Evolutionary conservation across 768 basidiomycete genomes (phyloP).

Genomic region (Goffeauzyma gilvescens): DNA sequence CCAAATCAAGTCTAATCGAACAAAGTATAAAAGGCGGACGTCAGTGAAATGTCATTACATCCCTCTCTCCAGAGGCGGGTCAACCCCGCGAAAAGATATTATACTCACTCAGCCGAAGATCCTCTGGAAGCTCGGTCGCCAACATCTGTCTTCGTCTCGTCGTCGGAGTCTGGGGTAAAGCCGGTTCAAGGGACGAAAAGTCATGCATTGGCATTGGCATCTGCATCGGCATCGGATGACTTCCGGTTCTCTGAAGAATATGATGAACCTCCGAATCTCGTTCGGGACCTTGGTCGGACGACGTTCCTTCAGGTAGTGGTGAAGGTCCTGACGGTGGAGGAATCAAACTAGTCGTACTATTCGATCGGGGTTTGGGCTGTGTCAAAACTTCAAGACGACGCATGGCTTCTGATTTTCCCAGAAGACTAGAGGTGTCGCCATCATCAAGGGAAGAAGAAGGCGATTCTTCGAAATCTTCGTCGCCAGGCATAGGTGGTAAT

Average conservation of each 20-base stretch:
- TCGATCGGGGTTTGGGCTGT: neutral
- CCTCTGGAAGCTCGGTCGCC: constrained; percentile 66
- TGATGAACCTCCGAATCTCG: neutral
- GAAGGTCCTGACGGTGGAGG: no score
- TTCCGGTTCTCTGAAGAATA: constrained; percentile 1
- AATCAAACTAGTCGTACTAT: neutral
- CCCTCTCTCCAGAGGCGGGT: neutral
- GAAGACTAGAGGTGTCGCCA: neutral
- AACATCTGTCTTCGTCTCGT: constrained; percentile 73
- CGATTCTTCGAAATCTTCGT: constrained; percentile 7
- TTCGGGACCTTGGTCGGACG: neutral
- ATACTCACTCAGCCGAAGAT: constrained; percentile 42
- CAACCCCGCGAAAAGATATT: neutral
- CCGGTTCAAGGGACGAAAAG: constrained; percentile 40
- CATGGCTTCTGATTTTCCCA: constrained; percentile 8
- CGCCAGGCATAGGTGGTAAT: constrained; percentile 7
- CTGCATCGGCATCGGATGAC: constrained; percentile 7
- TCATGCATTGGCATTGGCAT: constrained; percentile 35
- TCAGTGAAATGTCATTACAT: neutral
- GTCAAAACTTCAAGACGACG: constrained; percentile 11
- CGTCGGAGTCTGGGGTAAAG: constrained; percentile 57
- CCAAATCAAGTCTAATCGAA: constrained; percentile 7
- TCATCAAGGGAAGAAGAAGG: constrained; percentile 12
- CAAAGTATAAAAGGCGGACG: neutral
- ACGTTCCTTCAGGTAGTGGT: no score